These are phyloP conservation scores for Gymnopilus junonius DNA, from an alignment of 768 basidiomycete species.

Conservation along the genomic window DNA sequence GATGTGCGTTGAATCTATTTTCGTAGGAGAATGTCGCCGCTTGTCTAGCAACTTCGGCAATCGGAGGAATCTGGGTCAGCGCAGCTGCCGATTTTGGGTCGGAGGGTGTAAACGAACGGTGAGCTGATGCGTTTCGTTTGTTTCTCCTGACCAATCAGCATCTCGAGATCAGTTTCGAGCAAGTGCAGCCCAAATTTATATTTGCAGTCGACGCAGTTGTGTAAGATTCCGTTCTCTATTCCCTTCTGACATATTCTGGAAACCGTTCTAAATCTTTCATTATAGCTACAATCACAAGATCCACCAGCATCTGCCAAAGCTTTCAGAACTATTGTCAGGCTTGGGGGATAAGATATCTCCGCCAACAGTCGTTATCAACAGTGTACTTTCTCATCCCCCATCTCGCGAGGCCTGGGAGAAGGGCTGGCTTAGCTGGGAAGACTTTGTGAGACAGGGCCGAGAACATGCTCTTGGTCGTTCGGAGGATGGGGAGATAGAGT, in stretches of 20 bases:
- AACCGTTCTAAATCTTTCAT: not conserved
- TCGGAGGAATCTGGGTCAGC: slow-evolving; percentile 84
- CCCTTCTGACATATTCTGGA: slow-evolving; percentile 17
- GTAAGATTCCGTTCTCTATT: slow-evolving; percentile 39
- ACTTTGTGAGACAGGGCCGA: slow-evolving; percentile 53
- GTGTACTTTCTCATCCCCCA: slow-evolving; percentile 41
- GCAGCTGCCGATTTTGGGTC: slow-evolving; percentile 86
- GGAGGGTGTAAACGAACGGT: slow-evolving; percentile 77
- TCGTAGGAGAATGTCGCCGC: slow-evolving; percentile 69
- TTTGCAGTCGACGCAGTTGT: slow-evolving; percentile 77
- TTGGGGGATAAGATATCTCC: slow-evolving; percentile 43
- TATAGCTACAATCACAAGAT: slow-evolving; percentile 72
- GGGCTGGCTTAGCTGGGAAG: slow-evolving; percentile 59
- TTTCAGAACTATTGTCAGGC: slow-evolving; percentile 58
- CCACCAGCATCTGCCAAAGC: slow-evolving; percentile 68
- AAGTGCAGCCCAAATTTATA: slow-evolving; percentile 75
- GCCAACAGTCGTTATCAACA: slow-evolving; percentile 62
- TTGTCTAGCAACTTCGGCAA: slow-evolving; percentile 68
- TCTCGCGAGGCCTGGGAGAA: slow-evolving; percentile 43
- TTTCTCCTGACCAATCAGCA: slow-evolving; percentile 2
- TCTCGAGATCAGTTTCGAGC: slow-evolving; percentile 58
- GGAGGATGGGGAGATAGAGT: slow-evolving; percentile 64
- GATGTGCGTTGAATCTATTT: slow-evolving; percentile 15
- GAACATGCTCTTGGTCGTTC: slow-evolving; percentile 49
- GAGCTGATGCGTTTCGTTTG: slow-evolving; percentile 7